Evolutionary conservation across 371 early-diverging fungal species (phyloP).

Genomic region (Circinella minor): DNA sequence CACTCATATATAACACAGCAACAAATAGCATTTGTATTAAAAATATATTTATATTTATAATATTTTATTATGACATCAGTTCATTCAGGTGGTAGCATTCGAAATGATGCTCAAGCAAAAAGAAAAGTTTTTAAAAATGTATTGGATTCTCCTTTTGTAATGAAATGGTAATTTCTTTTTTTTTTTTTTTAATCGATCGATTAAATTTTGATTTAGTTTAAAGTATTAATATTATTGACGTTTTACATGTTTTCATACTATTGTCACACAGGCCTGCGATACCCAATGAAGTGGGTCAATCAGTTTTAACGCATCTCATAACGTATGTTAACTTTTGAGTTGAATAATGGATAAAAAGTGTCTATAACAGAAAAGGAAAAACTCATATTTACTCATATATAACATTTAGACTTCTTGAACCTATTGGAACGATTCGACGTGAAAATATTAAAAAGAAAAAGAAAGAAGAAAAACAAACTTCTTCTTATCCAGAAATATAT

Average conservation of each 20-base stretch:
- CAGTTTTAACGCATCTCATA: conserved; percentile 26
- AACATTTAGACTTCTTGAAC: conserved; percentile 23
- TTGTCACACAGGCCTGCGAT: conserved; percentile 24
- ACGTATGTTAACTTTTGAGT: conserved; percentile 23
- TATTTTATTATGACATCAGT: not conserved
- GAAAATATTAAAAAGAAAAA: conserved; percentile 7
- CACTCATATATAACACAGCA: not conserved
- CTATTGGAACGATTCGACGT: conserved; percentile 29
- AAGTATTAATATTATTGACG: too few species aligned
- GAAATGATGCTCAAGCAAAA: conserved; percentile 22
- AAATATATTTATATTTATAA: not conserved
- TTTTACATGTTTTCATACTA: too few species aligned
- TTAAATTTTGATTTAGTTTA: not conserved
- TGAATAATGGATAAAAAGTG: not conserved
- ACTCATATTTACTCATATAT: not conserved
- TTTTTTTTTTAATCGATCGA: not conserved
- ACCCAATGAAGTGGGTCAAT: conserved; percentile 25
- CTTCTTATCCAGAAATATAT: conserved; percentile 25
- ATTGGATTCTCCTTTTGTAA: conserved; percentile 33
- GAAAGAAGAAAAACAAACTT: not conserved
- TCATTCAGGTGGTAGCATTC: conserved; percentile 17
- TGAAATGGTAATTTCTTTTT: conserved; percentile 36
- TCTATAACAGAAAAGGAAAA: too few species aligned
- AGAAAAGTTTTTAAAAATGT: conserved; percentile 37
- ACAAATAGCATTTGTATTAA: not conserved